phyloP scores from a whole-genome alignment of 2,329 filamentous ascomycete genomes.

The Colletotrichum eremochloae region DNA sequence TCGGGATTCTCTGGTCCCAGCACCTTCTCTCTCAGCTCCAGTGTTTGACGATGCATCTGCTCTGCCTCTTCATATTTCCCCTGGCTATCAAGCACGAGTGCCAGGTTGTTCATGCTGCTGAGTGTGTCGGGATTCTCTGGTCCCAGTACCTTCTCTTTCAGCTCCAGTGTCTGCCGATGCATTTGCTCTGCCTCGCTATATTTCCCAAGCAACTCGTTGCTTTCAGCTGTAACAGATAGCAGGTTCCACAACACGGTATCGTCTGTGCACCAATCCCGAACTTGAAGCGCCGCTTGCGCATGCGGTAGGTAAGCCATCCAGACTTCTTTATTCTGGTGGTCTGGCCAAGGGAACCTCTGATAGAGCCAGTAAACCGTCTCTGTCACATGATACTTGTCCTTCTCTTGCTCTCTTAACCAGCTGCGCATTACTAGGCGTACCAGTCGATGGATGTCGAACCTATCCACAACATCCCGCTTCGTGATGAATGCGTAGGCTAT shows the following conservation, averaged over 20 bases:
- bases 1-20: too few species aligned
- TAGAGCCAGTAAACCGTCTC: too few species aligned
- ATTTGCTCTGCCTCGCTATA: background rate
- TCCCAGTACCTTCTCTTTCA: too few species aligned
- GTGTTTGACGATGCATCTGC: too few species aligned
- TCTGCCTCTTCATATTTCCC: too few species aligned
- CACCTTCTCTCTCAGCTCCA: too few species aligned
- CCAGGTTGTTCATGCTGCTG: too few species aligned
- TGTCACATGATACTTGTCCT: background rate
- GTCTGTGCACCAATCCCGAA: background rate
- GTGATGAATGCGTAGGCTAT: constrained; percentile 51
- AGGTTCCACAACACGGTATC: background rate
- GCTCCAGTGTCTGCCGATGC: too few species aligned
- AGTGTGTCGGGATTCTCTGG: too few species aligned
- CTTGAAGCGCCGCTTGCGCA: background rate
- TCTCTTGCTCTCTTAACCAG: background rate
- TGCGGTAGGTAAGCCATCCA: background rate
- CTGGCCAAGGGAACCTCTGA: background rate
- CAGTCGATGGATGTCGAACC: constrained; percentile 51
- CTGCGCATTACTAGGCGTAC: background rate
- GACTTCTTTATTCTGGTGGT: background rate
- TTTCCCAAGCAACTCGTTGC: background rate
- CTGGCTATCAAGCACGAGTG: too few species aligned
- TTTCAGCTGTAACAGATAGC: background rate
- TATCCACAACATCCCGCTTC: constrained; percentile 39